Percentiles rank a stretch among this genome's conserved stretches.
phyloP scores from a whole-genome alignment of 257 asterid species.

The Cynanchum wilfordii region DNA sequence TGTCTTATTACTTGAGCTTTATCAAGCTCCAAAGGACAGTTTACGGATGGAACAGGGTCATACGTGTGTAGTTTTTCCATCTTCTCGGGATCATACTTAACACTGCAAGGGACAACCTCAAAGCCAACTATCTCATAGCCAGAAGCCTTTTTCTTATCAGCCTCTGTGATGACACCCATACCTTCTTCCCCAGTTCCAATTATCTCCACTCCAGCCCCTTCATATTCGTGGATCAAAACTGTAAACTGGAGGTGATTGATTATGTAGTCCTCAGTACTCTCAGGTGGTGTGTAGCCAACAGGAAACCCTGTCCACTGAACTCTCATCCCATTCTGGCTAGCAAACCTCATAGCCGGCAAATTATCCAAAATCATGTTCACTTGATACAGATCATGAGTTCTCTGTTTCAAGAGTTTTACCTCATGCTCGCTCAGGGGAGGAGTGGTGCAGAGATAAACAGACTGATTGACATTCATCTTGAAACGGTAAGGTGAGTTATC shows the following conservation, averaged over 20 bases:
- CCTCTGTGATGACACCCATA: slow-evolving; percentile 16
- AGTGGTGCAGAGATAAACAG: slow-evolving; percentile 68
- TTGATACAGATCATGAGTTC: slow-evolving; percentile 73
- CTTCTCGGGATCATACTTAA: slow-evolving; percentile 62
- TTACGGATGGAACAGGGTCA: slow-evolving; percentile 39
- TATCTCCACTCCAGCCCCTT: slow-evolving; percentile 18
- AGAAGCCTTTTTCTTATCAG: slow-evolving; percentile 60
- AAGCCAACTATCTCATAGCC: slow-evolving; percentile 81
- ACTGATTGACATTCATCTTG: slow-evolving; percentile 60
- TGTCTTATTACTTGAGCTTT: slow-evolving; percentile 65
- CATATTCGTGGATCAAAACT: slow-evolving; percentile 53
- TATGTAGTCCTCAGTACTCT: slow-evolving; percentile 61
- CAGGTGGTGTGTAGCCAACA: slow-evolving; percentile 62
- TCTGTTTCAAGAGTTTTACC: slow-evolving; percentile 69
- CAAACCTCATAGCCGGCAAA: slow-evolving; percentile 70
- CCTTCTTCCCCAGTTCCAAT: slow-evolving; percentile 27
- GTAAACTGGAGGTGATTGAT: slow-evolving; percentile 69
- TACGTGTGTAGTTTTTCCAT: slow-evolving; percentile 57
- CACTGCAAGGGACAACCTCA: slow-evolving; percentile 74
- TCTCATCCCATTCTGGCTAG: slow-evolving; percentile 59
- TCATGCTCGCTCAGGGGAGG: slow-evolving; percentile 56
- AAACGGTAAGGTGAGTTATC: slow-evolving; percentile 73
- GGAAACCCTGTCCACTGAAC: slow-evolving; percentile 84
- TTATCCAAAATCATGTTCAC: slow-evolving; percentile 78
- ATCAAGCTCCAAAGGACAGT: slow-evolving; percentile 57